Conservation (phyloP, 306 rosid species). For the Fagus sylvatica region DNA sequence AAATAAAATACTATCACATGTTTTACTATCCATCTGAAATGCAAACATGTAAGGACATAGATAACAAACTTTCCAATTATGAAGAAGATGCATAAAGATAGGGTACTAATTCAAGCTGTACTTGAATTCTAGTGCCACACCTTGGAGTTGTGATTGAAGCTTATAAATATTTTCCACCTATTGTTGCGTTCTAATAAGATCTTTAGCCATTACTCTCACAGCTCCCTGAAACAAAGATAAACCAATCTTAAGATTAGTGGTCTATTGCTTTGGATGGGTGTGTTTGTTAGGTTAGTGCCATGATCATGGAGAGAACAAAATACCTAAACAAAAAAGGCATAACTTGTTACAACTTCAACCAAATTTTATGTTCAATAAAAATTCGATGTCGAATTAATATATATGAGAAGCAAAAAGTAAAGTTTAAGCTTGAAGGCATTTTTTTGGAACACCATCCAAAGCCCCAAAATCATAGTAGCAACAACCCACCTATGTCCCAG, state of each 20-base stretch:
- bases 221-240: slow-evolving; percentile 59
- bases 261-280: too few relatives aligned
- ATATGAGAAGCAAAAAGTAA: too few relatives aligned
- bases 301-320: too few relatives aligned
- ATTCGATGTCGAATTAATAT: too few relatives aligned
- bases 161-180: slow-evolving; percentile 85
- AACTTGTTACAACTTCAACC: too few relatives aligned
- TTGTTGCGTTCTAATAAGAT: slow-evolving; percentile 87
- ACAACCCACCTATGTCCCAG: too few relatives aligned
- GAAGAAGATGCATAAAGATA: neutral
- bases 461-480: too few relatives aligned
- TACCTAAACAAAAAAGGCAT: too few relatives aligned
- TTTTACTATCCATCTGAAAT: neutral
- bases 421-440: too few relatives aligned
- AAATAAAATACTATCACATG: neutral
- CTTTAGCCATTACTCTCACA: slow-evolving; percentile 89
- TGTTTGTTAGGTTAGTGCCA: too few relatives aligned
- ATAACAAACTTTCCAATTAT: neutral
- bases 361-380: too few relatives aligned
- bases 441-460: too few relatives aligned
- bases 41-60: neutral
- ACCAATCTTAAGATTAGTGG: slow-evolving; percentile 11
- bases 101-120: slow-evolving; percentile 4
- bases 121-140: slow-evolving; percentile 88
- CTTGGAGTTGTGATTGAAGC: slow-evolving; percentile 91